These are phyloP conservation scores for Kuraishia floccosa DNA, from an alignment of 805 yeast species.

Conservation along the genomic window DNA sequence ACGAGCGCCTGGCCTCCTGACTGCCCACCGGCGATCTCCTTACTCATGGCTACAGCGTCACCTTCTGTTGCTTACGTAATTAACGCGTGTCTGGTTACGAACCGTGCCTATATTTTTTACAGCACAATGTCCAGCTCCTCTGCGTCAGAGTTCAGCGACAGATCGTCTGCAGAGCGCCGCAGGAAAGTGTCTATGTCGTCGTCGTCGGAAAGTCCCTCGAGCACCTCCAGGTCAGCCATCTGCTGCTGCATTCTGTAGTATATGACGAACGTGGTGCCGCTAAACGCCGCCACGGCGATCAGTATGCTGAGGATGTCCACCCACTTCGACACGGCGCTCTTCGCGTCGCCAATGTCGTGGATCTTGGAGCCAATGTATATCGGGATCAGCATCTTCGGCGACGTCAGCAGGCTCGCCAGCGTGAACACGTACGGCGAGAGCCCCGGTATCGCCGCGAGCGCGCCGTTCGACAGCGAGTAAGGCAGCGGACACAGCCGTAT, in stretches of 20 bases:
- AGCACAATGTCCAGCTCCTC: too few relatives aligned
- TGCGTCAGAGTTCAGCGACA: too few relatives aligned
- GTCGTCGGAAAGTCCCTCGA: background rate
- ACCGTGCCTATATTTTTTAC: too few relatives aligned
- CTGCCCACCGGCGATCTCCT: too few relatives aligned
- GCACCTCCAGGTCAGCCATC: constrained; percentile 6
- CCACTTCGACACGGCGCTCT: constrained; percentile 35
- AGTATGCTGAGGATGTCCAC: constrained; percentile 53
- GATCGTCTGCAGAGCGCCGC: too few relatives aligned
- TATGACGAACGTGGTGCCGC: constrained; percentile 53
- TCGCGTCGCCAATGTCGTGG: constrained; percentile 53
- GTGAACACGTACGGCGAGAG: constrained; percentile 50
- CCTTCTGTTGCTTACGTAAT: too few relatives aligned
- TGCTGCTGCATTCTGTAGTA: constrained; percentile 41
- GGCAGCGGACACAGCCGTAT: constrained; percentile 88
- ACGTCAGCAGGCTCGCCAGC: constrained; percentile 60
- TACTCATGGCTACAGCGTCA: too few relatives aligned
- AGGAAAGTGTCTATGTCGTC: background rate
- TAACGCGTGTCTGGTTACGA: too few relatives aligned
- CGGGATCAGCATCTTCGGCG: constrained; percentile 75
- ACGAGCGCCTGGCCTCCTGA: too few relatives aligned
- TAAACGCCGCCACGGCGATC: constrained; percentile 42
- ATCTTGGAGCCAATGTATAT: constrained; percentile 70
- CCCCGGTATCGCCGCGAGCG: constrained; percentile 79
- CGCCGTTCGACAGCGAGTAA: constrained; percentile 86